A percentile compares a stretch with the other conserved stretches of the same genome.
Evolutionary conservation across 1,284 basidiomycete genomes (phyloP).

Genomic region (Tremellales sp.): DNA sequence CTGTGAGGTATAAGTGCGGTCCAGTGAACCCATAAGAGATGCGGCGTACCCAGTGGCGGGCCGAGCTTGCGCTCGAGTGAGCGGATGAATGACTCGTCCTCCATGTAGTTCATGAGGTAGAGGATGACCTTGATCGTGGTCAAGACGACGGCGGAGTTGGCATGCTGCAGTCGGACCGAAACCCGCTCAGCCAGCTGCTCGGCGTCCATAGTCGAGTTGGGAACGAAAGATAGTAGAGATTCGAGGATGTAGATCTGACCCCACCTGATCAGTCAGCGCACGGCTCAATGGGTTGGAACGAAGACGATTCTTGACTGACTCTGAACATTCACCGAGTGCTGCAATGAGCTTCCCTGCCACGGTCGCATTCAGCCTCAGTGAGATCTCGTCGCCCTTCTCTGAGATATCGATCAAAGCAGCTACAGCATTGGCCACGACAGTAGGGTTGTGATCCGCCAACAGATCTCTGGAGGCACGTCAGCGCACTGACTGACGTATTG

Average conservation of each 20-base stretch:
- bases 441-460: slow-evolving; percentile 88
- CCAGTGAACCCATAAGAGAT: no score
- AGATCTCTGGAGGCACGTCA: slow-evolving; percentile 45
- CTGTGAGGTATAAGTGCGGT: slow-evolving; percentile 31
- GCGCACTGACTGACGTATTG: background rate
- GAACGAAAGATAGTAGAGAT: slow-evolving; percentile 86
- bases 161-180: slow-evolving; percentile 87
- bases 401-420: slow-evolving; percentile 88
- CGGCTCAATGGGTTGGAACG: slow-evolving; percentile 5
- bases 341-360: slow-evolving; percentile 72
- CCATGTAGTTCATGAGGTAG: slow-evolving; percentile 99
- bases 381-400: slow-evolving; percentile 54
- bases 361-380: slow-evolving; percentile 47
- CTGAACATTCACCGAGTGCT: slow-evolving; percentile 95
- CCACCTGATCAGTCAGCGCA: slow-evolving; percentile 63
- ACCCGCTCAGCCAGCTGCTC: slow-evolving; percentile 92
- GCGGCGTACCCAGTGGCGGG: slow-evolving; percentile 73
- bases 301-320: slow-evolving; percentile 59
- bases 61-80: slow-evolving; percentile 95
- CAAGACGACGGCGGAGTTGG: slow-evolving; percentile 89
- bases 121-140: slow-evolving; percentile 92
- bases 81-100: slow-evolving; percentile 76
- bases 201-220: slow-evolving; percentile 80
- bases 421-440: slow-evolving; percentile 96
- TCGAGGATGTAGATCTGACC: slow-evolving; percentile 98